A percentile compares a stretch with the other conserved stretches of the same genome.
phyloP scores from a whole-genome alignment of 371 early-diverging fungal genomes.

The Mucor irregularis region DNA sequence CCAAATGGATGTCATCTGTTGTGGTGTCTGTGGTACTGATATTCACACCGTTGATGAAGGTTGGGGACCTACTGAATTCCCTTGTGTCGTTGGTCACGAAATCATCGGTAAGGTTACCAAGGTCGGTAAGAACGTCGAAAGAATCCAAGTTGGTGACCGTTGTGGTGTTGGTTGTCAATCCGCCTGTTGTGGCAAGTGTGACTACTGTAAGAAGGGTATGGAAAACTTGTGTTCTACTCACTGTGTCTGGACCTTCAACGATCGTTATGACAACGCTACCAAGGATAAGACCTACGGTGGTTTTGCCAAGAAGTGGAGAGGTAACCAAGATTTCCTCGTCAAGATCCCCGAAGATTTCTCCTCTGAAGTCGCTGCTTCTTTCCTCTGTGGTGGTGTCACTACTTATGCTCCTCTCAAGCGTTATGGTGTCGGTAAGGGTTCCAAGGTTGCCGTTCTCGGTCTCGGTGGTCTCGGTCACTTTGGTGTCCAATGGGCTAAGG shows the following conservation, averaged over 20 bases:
- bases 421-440: constrained; percentile 36
- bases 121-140: constrained; percentile 45
- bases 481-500: constrained; percentile 58
- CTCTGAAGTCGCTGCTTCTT: constrained; percentile 63
- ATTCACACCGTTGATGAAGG: constrained; percentile 66
- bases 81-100: constrained; percentile 68
- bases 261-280: constrained; percentile 55
- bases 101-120: constrained; percentile 59
- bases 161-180: constrained; percentile 73
- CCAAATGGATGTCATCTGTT: constrained; percentile 59
- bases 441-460: constrained; percentile 64
- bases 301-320: constrained; percentile 64
- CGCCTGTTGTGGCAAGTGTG: constrained; percentile 38
- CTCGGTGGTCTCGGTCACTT: constrained; percentile 78
- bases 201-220: constrained; percentile 28
- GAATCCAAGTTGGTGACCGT: constrained; percentile 60
- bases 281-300: constrained; percentile 63
- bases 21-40: constrained; percentile 59
- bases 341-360: constrained; percentile 51
- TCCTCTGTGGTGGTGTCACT: constrained; percentile 59
- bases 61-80: constrained; percentile 65
- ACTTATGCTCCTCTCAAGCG: constrained; percentile 54
- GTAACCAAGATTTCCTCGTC: constrained; percentile 51
- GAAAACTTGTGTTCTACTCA: constrained; percentile 36
- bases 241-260: constrained; percentile 63